These are phyloP conservation scores for Amanita rimosa DNA, from an alignment of 768 basidiomycete species.

Conservation along the genomic window DNA sequence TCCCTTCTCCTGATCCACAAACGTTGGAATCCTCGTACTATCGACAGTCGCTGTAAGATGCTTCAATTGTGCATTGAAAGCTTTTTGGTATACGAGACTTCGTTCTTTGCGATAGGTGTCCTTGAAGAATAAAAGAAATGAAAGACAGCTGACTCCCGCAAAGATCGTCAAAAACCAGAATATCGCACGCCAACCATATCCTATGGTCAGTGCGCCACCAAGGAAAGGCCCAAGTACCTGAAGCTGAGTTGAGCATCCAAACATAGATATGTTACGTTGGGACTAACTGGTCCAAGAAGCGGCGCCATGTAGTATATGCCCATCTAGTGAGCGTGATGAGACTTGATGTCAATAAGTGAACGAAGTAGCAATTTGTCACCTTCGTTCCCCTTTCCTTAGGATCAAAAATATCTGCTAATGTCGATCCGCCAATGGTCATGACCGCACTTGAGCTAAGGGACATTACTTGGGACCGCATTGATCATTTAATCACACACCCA, in stretches of 20 bases:
- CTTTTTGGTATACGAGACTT: constrained; percentile 67
- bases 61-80: constrained; percentile 34
- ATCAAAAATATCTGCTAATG: constrained; percentile 71
- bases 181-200: constrained; percentile 66
- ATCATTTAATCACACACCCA: constrained; percentile 13
- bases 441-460: constrained; percentile 48
- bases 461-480: not conserved
- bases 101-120: constrained; percentile 82
- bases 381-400: constrained; percentile 55
- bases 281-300: constrained; percentile 51
- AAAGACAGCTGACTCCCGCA: constrained; percentile 39
- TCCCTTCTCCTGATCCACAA: constrained; percentile 9
- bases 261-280: not conserved
- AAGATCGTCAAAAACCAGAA: constrained; percentile 77
- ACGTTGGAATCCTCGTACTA: constrained; percentile 14
- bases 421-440: constrained; percentile 63
- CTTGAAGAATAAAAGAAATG: constrained; percentile 72
- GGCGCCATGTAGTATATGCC: constrained; percentile 76
- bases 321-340: constrained; percentile 28
- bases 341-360: not conserved
- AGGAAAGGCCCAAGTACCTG: constrained; percentile 57
- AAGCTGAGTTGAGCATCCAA: not conserved
- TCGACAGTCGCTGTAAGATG: constrained; percentile 7
- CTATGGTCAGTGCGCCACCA: constrained; percentile 57
- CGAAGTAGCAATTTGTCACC: constrained; percentile 13